A percentile compares a stretch with the other conserved stretches of the same genome.
phyloP scores from a whole-genome alignment of 768 basidiomycete species.

The Tubosaeta sp. region DNA sequence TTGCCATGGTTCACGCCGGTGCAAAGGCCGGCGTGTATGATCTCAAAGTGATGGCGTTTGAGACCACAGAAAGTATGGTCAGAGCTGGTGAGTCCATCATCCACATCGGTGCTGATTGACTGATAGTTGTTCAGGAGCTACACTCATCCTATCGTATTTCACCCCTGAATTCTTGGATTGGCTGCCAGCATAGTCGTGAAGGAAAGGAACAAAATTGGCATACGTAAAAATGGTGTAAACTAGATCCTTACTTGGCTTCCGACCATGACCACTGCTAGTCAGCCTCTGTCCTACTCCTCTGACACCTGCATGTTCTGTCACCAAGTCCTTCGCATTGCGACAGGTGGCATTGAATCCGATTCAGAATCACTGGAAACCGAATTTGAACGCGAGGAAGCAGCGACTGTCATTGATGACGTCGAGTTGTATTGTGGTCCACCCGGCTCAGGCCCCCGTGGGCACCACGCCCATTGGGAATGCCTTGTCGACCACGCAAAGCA shows the following conservation, averaged over 20 bases:
- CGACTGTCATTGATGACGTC: constrained; percentile 22
- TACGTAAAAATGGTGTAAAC: neutral
- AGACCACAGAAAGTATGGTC: constrained; percentile 86
- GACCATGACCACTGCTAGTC: constrained; percentile 9
- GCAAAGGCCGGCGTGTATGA: constrained; percentile 93
- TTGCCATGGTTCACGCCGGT: constrained; percentile 94
- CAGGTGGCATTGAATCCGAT: constrained; percentile 3
- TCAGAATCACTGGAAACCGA: neutral
- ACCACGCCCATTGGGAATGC: constrained; percentile 27
- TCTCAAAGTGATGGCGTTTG: constrained; percentile 89
- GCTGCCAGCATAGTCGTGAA: constrained; percentile 39
- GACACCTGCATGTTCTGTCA: constrained; percentile 25
- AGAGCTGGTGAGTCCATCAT: constrained; percentile 64
- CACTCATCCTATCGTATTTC: constrained; percentile 90
- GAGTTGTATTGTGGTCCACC: constrained; percentile 22
- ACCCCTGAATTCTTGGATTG: constrained; percentile 95
- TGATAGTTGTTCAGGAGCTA: constrained; percentile 59
- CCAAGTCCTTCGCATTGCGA: constrained; percentile 12
- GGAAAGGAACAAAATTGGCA: neutral
- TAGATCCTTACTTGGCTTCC: too few species aligned
- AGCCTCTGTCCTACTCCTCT: constrained; percentile 13
- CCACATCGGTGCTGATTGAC: neutral
- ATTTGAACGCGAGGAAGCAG: neutral
- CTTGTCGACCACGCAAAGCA: constrained; percentile 20
- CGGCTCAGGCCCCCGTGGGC: constrained; percentile 17